Evolutionary conservation across 1,139 yeast species (phyloP).

Genomic region (Hansenula lynferdii): DNA sequence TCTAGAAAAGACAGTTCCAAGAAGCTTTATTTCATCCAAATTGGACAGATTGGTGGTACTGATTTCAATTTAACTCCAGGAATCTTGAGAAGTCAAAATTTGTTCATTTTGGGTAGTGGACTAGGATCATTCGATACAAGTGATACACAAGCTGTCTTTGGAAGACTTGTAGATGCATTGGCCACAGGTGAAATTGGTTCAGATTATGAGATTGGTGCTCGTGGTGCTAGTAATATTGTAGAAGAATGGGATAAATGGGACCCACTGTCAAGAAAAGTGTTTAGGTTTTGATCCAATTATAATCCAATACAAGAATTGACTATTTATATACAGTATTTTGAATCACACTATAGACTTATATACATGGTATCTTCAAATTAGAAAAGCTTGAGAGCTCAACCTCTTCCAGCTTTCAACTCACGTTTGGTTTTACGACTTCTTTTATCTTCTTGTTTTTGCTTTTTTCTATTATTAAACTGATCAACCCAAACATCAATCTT

Average conservation of each 20-base stretch:
- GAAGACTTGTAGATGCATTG: conserved; percentile 1
- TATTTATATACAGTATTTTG: neutral
- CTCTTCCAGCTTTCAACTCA: neutral
- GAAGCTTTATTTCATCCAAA: conserved; percentile 21
- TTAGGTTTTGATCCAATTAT: conserved; percentile 3
- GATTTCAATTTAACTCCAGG: conserved; percentile 11
- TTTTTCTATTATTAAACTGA: conserved; percentile 19
- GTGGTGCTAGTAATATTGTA: conserved; percentile 1
- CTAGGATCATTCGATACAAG: conserved; percentile 18
- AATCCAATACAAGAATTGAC: too few species aligned
- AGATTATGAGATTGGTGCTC: neutral
- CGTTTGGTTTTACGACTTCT: conserved; percentile 1
- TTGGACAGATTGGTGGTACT: conserved; percentile 23
- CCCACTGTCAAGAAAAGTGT: conserved; percentile 6
- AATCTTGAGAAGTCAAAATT: conserved; percentile 20
- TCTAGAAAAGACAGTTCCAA: conserved; percentile 6
- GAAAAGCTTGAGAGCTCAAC: too few species aligned
- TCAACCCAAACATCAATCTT: conserved; percentile 19
- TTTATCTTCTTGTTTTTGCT: conserved; percentile 14
- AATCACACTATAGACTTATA: too few species aligned
- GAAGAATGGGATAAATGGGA: conserved; percentile 8
- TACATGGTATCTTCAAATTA: too few species aligned
- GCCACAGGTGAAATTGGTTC: conserved; percentile 3
- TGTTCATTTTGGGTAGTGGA: conserved; percentile 24
- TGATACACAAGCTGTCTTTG: conserved; percentile 5